Percentiles rank a stretch among this genome's conserved stretches.
Conservation (phyloP, 306 rosid species). For the Gastrolobium villosum region DNA sequence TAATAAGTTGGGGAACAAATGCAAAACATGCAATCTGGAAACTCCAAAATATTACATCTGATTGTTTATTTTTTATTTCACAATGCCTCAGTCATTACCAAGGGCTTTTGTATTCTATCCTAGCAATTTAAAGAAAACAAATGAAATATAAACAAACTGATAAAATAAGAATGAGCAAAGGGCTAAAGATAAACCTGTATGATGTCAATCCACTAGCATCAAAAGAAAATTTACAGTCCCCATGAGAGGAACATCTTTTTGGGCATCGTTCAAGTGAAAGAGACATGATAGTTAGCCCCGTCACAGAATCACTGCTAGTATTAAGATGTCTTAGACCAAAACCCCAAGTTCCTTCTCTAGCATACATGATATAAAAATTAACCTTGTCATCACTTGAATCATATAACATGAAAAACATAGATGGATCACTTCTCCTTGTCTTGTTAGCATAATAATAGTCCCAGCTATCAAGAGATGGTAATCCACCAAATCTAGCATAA, state of each 20-base stretch:
- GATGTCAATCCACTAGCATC: slow-evolving; percentile 83
- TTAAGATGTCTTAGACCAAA: slow-evolving; percentile 71
- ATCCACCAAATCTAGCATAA: slow-evolving; percentile 86
- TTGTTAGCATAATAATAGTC: slow-evolving; percentile 81
- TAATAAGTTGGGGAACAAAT: slow-evolving; percentile 16
- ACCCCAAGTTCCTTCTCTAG: slow-evolving; percentile 89
- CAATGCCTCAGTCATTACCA: slow-evolving; percentile 23
- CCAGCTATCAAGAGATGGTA: slow-evolving; percentile 78
- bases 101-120: background rate
- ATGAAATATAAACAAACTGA: slow-evolving; percentile 23
- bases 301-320: slow-evolving; percentile 42
- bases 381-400: slow-evolving; percentile 69
- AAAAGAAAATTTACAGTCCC: slow-evolving; percentile 66
- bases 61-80: background rate
- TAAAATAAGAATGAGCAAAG: slow-evolving; percentile 16
- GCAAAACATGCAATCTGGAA: slow-evolving; percentile 22
- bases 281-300: slow-evolving; percentile 71
- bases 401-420: slow-evolving; percentile 71
- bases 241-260: slow-evolving; percentile 77
- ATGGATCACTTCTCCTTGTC: slow-evolving; percentile 73
- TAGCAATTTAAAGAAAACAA: slow-evolving; percentile 23
- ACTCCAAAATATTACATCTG: slow-evolving; percentile 6
- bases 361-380: slow-evolving; percentile 74
- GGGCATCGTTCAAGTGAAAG: slow-evolving; percentile 90
- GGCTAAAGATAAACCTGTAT: slow-evolving; percentile 68